These are phyloP conservation scores for Hymenoscyphus fraxineus DNA, from an alignment of 2,329 filamentous ascomycete genomes.

Conservation along the genomic window DNA sequence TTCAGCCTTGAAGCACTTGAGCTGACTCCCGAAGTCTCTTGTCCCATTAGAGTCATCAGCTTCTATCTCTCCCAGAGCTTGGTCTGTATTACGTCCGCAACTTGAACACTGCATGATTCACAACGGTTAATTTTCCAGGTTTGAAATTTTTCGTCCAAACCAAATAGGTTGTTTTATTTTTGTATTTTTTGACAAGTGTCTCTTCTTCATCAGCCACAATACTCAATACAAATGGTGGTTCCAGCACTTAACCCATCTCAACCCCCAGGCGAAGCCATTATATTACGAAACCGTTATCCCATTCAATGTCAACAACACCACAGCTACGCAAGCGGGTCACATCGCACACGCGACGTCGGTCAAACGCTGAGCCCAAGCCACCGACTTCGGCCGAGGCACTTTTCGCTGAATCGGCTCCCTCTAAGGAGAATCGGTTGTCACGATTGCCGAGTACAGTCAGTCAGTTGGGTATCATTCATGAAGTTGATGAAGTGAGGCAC, in stretches of 20 bases:
- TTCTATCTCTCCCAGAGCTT: background rate
- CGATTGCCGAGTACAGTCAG: background rate
- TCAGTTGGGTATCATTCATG: background rate
- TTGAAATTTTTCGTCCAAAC: background rate
- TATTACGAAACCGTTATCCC: background rate
- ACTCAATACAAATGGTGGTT: background rate
- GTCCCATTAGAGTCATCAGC: background rate
- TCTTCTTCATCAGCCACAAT: background rate
- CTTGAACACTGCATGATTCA: conserved; percentile 1
- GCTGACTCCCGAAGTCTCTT: background rate
- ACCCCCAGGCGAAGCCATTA: background rate
- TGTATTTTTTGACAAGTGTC: background rate
- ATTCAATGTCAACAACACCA: background rate
- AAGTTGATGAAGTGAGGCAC: background rate
- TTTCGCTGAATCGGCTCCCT: background rate
- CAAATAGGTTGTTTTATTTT: background rate
- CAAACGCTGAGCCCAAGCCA: background rate
- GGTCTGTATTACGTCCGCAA: background rate
- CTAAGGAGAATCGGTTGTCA: background rate
- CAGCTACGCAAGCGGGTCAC: background rate
- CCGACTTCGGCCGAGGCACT: background rate
- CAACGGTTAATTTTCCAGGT: background rate
- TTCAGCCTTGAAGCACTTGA: background rate
- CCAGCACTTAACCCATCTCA: background rate
- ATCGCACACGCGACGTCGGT: background rate